Evolutionary conservation across 768 basidiomycete species (phyloP).

Genomic region (Hydnomerulius pinastri): DNA sequence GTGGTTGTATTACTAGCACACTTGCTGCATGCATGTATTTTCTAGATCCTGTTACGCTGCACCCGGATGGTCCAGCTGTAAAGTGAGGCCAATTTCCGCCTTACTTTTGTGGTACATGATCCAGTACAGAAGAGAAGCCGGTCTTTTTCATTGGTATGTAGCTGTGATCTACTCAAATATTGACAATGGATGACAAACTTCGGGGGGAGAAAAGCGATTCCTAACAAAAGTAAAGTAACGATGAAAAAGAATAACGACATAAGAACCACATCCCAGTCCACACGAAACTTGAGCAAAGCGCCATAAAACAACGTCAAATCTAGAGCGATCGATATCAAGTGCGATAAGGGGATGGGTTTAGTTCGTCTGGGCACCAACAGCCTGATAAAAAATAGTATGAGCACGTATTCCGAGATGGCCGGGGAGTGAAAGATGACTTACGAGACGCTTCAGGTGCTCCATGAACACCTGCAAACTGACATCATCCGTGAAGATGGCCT

Average conservation of each 20-base stretch:
- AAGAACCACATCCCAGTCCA: neutral
- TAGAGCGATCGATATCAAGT: neutral
- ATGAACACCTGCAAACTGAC: conserved; percentile 97
- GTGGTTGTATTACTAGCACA: neutral
- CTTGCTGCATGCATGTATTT: neutral
- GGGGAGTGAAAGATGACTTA: conserved; percentile 36
- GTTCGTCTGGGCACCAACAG: conserved; percentile 71
- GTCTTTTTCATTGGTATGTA: neutral
- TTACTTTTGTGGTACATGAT: neutral
- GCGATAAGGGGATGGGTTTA: conserved; percentile 24
- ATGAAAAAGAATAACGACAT: neutral
- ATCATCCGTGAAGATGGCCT: conserved; percentile 98
- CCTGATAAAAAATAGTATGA: conserved; percentile 36
- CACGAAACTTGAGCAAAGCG: neutral
- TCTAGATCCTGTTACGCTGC: neutral
- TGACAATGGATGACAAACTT: conserved; percentile 9
- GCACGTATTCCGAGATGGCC: neutral
- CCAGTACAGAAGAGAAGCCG: neutral
- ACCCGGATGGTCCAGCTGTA: neutral
- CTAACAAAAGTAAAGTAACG: conserved; percentile 4
- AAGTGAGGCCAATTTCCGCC: too few relatives aligned
- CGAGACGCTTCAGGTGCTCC: conserved; percentile 95
- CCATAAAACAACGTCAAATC: neutral
- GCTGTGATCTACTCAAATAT: conserved; percentile 16
- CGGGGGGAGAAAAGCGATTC: conserved; percentile 9